Conservation (phyloP, 805 yeast species). For the Wickerhamiella slavikovae region DNA sequence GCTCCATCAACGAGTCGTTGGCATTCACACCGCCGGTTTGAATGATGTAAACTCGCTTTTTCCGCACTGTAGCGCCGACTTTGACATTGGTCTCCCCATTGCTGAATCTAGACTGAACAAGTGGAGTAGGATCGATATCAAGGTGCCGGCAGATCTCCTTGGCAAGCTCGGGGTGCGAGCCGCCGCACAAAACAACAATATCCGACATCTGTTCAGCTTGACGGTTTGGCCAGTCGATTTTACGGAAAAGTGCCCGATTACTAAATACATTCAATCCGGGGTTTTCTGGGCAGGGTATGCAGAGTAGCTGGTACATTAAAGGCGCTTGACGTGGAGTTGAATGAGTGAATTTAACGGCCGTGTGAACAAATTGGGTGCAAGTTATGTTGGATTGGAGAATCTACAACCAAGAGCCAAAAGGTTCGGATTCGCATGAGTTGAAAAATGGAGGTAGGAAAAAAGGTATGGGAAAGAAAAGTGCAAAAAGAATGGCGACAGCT, state of each 20-base stretch:
- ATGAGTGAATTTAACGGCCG: too few species aligned
- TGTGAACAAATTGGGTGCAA: too few species aligned
- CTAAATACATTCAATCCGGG: too few species aligned
- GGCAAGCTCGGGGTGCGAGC: constrained; percentile 68
- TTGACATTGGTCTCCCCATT: constrained; percentile 91
- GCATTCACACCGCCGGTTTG: constrained; percentile 80
- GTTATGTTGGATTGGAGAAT: too few species aligned
- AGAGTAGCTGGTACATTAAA: not conserved
- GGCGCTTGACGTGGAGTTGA: not conserved
- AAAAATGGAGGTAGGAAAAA: too few species aligned
- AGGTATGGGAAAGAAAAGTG: not conserved
- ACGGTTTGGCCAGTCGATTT: too few species aligned
- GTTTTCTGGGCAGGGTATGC: too few species aligned
- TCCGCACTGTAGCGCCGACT: constrained; percentile 75
- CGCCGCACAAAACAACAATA: constrained; percentile 75
- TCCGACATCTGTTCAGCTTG: constrained; percentile 55
- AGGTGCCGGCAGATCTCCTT: constrained; percentile 55
- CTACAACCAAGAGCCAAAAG: too few species aligned
- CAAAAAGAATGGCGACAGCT: constrained; percentile 12
- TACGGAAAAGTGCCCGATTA: too few species aligned
- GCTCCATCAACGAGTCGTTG: constrained; percentile 68
- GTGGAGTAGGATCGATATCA: constrained; percentile 52
- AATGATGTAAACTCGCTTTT: constrained; percentile 82
- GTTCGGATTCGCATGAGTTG: too few species aligned
- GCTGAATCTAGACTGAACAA: constrained; percentile 26